Evolutionary conservation across 2,329 filamentous ascomycete genomes (phyloP).

Genomic region (Colletotrichum zoysiae): DNA sequence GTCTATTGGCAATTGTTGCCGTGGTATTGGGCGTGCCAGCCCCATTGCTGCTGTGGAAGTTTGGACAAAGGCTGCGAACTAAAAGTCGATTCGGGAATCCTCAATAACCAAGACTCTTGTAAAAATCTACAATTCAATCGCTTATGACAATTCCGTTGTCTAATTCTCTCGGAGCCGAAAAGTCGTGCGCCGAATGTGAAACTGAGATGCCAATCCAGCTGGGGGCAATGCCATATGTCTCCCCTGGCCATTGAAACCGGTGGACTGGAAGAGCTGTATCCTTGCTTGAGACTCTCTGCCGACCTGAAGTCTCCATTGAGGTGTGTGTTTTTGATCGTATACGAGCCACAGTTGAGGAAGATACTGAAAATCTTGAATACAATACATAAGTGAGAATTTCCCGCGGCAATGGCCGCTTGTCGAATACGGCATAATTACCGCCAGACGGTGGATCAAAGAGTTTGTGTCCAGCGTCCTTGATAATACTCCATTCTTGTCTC

Average conservation of each 20-base stretch:
- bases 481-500: conserved; percentile 46
- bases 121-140: too few species aligned
- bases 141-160: too few species aligned
- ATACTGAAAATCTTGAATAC: conserved; percentile 58
- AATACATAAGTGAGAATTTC: conserved; percentile 58
- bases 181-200: not conserved
- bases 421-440: conserved; percentile 62
- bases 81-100: conserved; percentile 28
- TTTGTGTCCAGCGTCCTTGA: conserved; percentile 52
- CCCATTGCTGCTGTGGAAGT: conserved; percentile 56
- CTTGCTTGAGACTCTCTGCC: conserved; percentile 42
- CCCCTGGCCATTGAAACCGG: conserved; percentile 46
- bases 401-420: conserved; percentile 56
- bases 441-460: conserved; percentile 58
- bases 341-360: conserved; percentile 53
- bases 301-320: conserved; percentile 45
- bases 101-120: not conserved
- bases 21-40: conserved; percentile 54
- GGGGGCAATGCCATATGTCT: conserved; percentile 49
- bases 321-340: conserved; percentile 45
- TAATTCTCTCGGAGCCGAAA: not conserved
- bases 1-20: conserved; percentile 52
- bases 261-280: conserved; percentile 47
- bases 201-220: conserved; percentile 29
- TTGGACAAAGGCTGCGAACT: conserved; percentile 51